Conservation (phyloP, 139 green algal genomes). For the Chlorella sp. region DNA sequence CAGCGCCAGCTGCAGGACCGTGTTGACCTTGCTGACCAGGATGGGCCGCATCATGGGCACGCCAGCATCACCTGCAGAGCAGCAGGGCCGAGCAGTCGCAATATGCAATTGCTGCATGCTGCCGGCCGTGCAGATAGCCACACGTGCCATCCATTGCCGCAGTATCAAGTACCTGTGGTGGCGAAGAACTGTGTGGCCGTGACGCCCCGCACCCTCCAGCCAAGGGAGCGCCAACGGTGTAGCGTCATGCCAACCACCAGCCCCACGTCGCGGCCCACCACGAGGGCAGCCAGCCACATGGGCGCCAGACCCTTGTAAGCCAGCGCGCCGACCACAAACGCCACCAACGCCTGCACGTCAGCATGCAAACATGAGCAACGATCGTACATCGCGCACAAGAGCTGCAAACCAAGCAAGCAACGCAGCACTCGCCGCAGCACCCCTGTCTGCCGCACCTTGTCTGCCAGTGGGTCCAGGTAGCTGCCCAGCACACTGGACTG, state of each 20-base stretch:
- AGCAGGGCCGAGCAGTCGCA: neutral
- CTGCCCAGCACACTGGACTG: constrained; percentile 68
- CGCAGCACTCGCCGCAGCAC: no score
- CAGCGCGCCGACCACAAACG: constrained; percentile 46
- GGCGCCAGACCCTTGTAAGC: constrained; percentile 54
- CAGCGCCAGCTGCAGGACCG: constrained; percentile 69
- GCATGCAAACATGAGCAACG: no score
- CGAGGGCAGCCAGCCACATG: constrained; percentile 44
- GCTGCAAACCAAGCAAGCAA: no score
- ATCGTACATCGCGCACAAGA: no score
- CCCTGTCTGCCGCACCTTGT: constrained; percentile 70
- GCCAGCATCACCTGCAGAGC: no score
- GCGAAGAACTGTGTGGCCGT: neutral
- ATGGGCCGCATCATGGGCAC: constrained; percentile 46
- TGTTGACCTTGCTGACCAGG: constrained; percentile 85
- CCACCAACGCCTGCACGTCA: constrained; percentile 29
- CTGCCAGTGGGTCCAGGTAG: constrained; percentile 84
- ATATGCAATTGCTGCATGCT: neutral
- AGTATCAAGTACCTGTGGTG: neutral
- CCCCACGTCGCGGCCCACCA: constrained; percentile 59
- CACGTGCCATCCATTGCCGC: neutral
- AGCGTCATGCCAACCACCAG: constrained; percentile 51
- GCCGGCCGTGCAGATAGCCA: neutral
- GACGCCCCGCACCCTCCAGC: constrained; percentile 22
- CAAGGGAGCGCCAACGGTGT: constrained; percentile 36